A percentile compares a stretch with the other conserved stretches of the same genome.
These are phyloP conservation scores for Stropharia rugosoannulata DNA, from an alignment of 768 basidiomycete species.

Conservation along the genomic window DNA sequence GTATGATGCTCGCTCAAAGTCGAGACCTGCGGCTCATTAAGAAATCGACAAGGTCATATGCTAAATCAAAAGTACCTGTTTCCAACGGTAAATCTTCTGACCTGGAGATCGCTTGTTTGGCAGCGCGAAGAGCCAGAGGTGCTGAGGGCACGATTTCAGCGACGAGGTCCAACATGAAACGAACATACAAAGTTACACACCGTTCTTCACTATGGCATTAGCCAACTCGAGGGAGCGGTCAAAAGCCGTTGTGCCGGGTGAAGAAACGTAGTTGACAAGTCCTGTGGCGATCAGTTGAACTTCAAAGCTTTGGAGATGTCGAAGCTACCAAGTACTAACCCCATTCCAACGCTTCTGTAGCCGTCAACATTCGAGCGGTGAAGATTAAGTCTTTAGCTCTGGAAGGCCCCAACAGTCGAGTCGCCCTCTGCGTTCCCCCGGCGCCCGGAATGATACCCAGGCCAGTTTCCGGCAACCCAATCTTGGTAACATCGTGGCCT, in stretches of 20 bases:
- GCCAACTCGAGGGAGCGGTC: slow-evolving; percentile 75
- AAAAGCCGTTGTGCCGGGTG: slow-evolving; percentile 55
- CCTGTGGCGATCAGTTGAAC: slow-evolving; percentile 41
- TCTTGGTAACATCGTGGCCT: slow-evolving; percentile 74
- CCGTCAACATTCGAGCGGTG: slow-evolving; percentile 69
- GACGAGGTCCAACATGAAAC: neutral
- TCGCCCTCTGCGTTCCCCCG: slow-evolving; percentile 83
- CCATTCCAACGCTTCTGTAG: slow-evolving; percentile 66
- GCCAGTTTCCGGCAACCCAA: slow-evolving; percentile 80
- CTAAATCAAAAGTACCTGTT: slow-evolving; percentile 42
- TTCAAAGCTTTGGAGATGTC: neutral
- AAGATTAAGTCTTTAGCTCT: slow-evolving; percentile 88
- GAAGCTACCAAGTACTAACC: slow-evolving; percentile 40
- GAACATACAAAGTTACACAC: slow-evolving; percentile 32
- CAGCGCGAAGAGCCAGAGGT: slow-evolving; percentile 83
- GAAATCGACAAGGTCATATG: neutral
- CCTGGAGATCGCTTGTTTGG: slow-evolving; percentile 81
- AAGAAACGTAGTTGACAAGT: slow-evolving; percentile 78
- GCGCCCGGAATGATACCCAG: slow-evolving; percentile 89
- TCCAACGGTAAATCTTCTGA: slow-evolving; percentile 80
- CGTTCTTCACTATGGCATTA: slow-evolving; percentile 63
- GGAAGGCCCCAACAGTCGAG: slow-evolving; percentile 74
- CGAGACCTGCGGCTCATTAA: slow-evolving; percentile 56
- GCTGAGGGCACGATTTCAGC: slow-evolving; percentile 41
- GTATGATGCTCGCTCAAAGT: slow-evolving; percentile 86